These are phyloP conservation scores for Violaceomyces palustris DNA, from an alignment of 1,284 basidiomycete species.

Conservation along the genomic window DNA sequence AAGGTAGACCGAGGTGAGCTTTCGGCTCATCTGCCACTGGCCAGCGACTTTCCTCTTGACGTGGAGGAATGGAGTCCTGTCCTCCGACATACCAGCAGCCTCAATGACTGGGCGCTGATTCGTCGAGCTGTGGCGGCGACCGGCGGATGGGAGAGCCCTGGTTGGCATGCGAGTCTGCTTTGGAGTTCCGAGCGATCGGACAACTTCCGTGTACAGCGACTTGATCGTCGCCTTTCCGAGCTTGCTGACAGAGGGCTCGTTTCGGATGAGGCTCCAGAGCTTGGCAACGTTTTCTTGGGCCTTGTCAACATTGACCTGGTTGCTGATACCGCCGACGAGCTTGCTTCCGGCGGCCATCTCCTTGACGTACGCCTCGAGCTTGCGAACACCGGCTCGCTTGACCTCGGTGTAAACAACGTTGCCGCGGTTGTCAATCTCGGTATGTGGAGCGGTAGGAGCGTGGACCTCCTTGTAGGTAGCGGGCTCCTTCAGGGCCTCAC, in stretches of 20 bases:
- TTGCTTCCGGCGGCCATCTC: conserved; percentile 94
- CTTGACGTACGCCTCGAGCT: conserved; percentile 94
- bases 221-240: conserved; percentile 98
- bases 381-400: conserved; percentile 88
- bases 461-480: conserved; percentile 73
- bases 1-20: conserved; percentile 74
- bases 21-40: conserved; percentile 93
- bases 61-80: conserved; percentile 89
- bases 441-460: conserved; percentile 84
- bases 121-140: conserved; percentile 56
- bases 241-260: conserved; percentile 90
- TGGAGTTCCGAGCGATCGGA: conserved; percentile 63
- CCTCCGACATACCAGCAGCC: conserved; percentile 47
- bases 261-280: conserved; percentile 94
- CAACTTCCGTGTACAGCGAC: conserved; percentile 89
- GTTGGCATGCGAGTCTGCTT: conserved; percentile 59
- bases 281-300: conserved; percentile 93
- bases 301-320: conserved; percentile 65
- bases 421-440: conserved; percentile 85
- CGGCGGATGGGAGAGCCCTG: conserved; percentile 48
- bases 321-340: conserved; percentile 47
- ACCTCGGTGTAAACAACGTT: conserved; percentile 93
- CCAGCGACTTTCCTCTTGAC: conserved; percentile 95
- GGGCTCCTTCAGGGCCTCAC: conserved; percentile 72
- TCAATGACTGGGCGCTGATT: conserved; percentile 37